Conservation (phyloP, 2,329 filamentous ascomycete genomes). For the Aspergillus amoenus region DNA sequence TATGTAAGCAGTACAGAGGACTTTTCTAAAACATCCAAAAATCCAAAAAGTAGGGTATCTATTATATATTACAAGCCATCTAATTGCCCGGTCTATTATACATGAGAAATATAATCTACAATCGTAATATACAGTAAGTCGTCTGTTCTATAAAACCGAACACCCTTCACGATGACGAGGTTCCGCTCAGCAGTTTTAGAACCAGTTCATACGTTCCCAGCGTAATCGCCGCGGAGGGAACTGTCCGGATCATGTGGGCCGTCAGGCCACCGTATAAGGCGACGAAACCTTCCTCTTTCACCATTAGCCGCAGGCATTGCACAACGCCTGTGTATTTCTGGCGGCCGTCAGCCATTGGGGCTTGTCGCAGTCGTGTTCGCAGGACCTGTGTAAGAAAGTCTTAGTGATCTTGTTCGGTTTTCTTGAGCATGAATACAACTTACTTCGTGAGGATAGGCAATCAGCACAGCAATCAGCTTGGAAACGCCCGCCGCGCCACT, state of each 20-base stretch:
- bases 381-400: conserved; percentile 30
- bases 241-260: conserved; percentile 36
- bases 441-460: conserved; percentile 39
- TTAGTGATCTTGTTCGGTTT: background rate
- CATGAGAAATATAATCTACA: conserved; percentile 8
- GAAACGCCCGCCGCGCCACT: conserved; percentile 36
- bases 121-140: conserved; percentile 11
- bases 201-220: conserved; percentile 41
- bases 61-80: conserved; percentile 10
- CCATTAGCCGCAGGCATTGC: conserved; percentile 34
- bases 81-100: conserved; percentile 10
- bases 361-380: conserved; percentile 36
- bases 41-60: conserved; percentile 10
- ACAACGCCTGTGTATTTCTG: conserved; percentile 37
- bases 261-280: conserved; percentile 38
- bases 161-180: background rate
- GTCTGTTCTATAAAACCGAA: background rate
- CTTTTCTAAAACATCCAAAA: background rate
- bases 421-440: background rate
- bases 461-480: conserved; percentile 33
- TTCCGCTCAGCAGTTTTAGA: conserved; percentile 22
- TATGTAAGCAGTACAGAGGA: background rate
- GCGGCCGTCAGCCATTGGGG: conserved; percentile 34
- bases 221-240: conserved; percentile 38
- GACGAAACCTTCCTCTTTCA: conserved; percentile 36